These are phyloP conservation scores for Aureobasidium melanogenum DNA, from an alignment of 2,329 filamentous ascomycete species.

Conservation along the genomic window DNA sequence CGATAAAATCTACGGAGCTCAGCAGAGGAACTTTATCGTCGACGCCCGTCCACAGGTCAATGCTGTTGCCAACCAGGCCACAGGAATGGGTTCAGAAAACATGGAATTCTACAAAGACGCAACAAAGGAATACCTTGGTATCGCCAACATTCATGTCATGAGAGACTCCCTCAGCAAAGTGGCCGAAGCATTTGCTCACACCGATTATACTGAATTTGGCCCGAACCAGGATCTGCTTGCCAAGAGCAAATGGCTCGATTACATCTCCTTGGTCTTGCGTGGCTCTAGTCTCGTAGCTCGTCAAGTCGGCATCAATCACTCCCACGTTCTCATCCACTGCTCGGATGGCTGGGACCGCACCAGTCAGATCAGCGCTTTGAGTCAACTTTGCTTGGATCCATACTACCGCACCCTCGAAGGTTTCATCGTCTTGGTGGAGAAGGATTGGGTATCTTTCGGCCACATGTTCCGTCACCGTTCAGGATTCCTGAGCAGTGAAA, in stretches of 20 bases:
- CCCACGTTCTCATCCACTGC: conserved; percentile 92
- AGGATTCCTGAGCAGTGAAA: conserved; percentile 79
- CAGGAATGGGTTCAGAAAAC: conserved; percentile 89
- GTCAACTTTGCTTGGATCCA: conserved; percentile 89
- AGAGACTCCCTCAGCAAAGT: conserved; percentile 80
- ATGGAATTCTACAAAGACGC: conserved; percentile 96
- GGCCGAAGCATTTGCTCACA: conserved; percentile 83
- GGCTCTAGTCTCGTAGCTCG: conserved; percentile 77
- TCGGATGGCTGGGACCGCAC: conserved; percentile 98
- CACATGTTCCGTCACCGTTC: conserved; percentile 96
- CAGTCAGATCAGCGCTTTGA: conserved; percentile 82
- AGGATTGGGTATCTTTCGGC: conserved; percentile 95
- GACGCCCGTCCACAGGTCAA: conserved; percentile 93
- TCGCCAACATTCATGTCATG: conserved; percentile 99
- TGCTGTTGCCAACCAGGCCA: conserved; percentile 85
- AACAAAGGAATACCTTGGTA: conserved; percentile 84
- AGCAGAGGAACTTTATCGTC: conserved; percentile 89
- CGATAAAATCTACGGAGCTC: conserved; percentile 66
- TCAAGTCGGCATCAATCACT: conserved; percentile 84
- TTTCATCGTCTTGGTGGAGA: conserved; percentile 89
- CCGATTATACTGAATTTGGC: conserved; percentile 73
- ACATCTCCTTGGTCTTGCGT: conserved; percentile 75
- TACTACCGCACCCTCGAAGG: conserved; percentile 92
- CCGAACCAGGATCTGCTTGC: conserved; percentile 73
- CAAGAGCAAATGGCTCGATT: conserved; percentile 84